A percentile compares a stretch with the other conserved stretches of the same genome.
Evolutionary conservation across 257 asterid species (phyloP).

Genomic region (Fraxinus excelsior): DNA sequence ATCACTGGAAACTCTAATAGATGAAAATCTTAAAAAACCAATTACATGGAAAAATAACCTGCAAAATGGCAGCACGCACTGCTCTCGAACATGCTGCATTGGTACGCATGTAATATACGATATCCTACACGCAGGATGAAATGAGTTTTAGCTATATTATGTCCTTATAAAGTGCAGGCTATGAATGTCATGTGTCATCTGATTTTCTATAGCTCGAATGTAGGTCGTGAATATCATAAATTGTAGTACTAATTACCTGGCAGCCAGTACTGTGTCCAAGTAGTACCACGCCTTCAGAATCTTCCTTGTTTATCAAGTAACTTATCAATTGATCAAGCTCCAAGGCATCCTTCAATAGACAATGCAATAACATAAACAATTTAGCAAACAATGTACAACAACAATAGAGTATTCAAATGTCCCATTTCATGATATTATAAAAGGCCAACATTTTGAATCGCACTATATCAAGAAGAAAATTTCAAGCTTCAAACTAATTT

Average conservation of each 20-base stretch:
- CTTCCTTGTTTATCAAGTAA: conserved; percentile 89
- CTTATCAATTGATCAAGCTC: conserved; percentile 92
- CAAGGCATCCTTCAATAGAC: conserved; percentile 61
- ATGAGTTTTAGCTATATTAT: conserved; percentile 13
- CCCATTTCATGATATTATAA: not conserved
- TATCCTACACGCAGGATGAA: conserved; percentile 58
- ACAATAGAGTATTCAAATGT: not conserved
- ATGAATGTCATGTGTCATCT: not conserved
- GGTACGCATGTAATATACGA: conserved; percentile 81
- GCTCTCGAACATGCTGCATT: conserved; percentile 97
- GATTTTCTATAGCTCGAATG: not conserved
- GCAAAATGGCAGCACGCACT: conserved; percentile 92
- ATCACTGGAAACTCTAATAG: not conserved
- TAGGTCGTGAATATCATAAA: no score
- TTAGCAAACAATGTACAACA: no score
- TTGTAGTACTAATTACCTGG: conserved; percentile 49
- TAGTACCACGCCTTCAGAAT: conserved; percentile 93
- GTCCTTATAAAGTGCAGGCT: not conserved
- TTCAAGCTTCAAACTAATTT: not conserved
- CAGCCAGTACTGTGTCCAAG: conserved; percentile 99
- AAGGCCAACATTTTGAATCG: not conserved
- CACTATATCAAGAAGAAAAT: not conserved
- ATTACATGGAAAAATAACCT: conserved; percentile 44
- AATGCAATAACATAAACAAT: conserved; percentile 4
- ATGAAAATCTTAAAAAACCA: not conserved